Percentiles rank a stretch among this genome's conserved stretches.
These are phyloP conservation scores for Penstemon davidsonii DNA, from an alignment of 257 asterid genomes.

Conservation along the genomic window DNA sequence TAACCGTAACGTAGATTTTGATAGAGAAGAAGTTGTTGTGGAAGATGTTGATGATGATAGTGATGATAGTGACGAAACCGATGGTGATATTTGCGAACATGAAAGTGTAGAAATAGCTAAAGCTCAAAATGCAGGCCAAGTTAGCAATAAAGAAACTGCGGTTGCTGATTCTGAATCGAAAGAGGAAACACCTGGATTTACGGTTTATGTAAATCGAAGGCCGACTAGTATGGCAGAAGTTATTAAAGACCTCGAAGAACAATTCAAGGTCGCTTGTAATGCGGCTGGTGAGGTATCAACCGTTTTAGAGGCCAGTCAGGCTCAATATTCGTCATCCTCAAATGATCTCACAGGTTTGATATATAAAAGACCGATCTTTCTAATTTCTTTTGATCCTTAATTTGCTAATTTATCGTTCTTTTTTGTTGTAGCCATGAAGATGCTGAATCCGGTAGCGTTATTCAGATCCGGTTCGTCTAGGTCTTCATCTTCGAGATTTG, in stretches of 20 bases:
- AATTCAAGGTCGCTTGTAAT: constrained; percentile 66
- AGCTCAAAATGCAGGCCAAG: constrained; percentile 53
- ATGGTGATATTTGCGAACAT: constrained; percentile 32
- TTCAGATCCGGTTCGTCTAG: constrained; percentile 81
- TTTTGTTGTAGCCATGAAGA: constrained; percentile 66
- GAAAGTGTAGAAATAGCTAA: constrained; percentile 59
- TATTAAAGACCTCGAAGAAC: constrained; percentile 85
- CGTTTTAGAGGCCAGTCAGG: constrained; percentile 72
- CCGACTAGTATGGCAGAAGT: constrained; percentile 92
- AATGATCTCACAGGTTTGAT: constrained; percentile 64
- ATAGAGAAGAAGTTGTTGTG: constrained; percentile 64
- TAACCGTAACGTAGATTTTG: constrained; percentile 32
- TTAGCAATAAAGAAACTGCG: constrained; percentile 57
- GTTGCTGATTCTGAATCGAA: constrained; percentile 55
- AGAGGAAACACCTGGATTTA: constrained; percentile 85
- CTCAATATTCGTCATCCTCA: constrained; percentile 60
- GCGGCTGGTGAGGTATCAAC: constrained; percentile 76
- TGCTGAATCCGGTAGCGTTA: constrained; percentile 86
- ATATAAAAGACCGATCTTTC: background rate
- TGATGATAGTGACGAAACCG: constrained; percentile 37
- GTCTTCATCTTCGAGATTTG: constrained; percentile 72
- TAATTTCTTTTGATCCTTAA: constrained; percentile 4
- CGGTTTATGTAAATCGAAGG: constrained; percentile 80
- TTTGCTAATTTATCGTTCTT: constrained; percentile 15
- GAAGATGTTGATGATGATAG: constrained; percentile 63